Conservation (phyloP, 495 filamentous ascomycete species). For the Chaetomidium leptoderma region DNA sequence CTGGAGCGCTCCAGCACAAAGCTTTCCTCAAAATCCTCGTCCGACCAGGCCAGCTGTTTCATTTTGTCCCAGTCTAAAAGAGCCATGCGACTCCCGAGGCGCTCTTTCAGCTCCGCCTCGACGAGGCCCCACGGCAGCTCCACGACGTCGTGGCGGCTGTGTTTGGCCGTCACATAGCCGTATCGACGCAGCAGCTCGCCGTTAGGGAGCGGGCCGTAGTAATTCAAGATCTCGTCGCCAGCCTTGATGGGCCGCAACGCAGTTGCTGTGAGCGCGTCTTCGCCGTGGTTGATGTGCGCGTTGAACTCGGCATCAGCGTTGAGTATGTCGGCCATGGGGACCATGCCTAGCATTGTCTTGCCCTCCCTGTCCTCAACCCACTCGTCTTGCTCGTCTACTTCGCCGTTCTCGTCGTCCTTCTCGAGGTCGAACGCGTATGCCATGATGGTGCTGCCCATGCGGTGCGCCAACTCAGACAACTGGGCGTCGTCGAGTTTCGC, state of each 20-base stretch:
- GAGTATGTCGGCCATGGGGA: constrained; percentile 86
- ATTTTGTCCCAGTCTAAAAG: constrained; percentile 41
- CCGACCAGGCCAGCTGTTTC: constrained; percentile 23
- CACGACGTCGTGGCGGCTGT: constrained; percentile 73
- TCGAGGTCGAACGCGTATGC: constrained; percentile 88
- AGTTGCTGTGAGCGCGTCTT: constrained; percentile 60
- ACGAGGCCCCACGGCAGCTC: constrained; percentile 63
- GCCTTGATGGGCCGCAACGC: constrained; percentile 59
- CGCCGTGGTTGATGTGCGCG: constrained; percentile 69
- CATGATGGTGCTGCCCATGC: constrained; percentile 86
- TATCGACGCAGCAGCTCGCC: constrained; percentile 82
- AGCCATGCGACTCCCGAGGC: constrained; percentile 33
- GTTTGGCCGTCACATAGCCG: constrained; percentile 78
- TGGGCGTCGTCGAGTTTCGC: constrained; percentile 42
- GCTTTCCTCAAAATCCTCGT: constrained; percentile 41
- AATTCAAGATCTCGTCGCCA: constrained; percentile 84
- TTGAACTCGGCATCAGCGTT: constrained; percentile 88
- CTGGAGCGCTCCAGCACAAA: constrained; percentile 44
- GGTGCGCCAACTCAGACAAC: constrained; percentile 61
- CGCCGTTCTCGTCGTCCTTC: constrained; percentile 48
- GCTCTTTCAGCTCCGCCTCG: constrained; percentile 39
- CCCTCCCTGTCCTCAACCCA: constrained; percentile 67
- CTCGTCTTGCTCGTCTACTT: constrained; percentile 53
- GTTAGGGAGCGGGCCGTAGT: constrained; percentile 80
- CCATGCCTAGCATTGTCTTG: constrained; percentile 68